Percentiles rank a stretch among this genome's conserved stretches.
Evolutionary conservation across 2,329 filamentous ascomycete genomes (phyloP).

Genomic region (Rugonectria rugulosa): DNA sequence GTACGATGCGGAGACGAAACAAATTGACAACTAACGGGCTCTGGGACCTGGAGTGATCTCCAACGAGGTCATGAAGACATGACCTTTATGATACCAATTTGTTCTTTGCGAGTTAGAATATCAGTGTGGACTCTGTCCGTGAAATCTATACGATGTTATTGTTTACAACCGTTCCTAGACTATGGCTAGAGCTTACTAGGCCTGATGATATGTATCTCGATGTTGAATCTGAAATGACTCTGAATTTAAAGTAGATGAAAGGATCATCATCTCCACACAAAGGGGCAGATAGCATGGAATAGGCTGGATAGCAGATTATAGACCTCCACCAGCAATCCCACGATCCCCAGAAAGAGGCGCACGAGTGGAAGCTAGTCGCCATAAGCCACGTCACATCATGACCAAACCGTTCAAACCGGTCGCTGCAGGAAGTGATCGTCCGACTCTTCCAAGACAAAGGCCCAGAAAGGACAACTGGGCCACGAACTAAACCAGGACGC

Average conservation of each 20-base stretch:
- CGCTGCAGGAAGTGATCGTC: too few species aligned
- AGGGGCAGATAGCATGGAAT: neutral
- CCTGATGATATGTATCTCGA: too few species aligned
- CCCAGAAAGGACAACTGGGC: too few species aligned
- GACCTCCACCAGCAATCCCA: neutral
- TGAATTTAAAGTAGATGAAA: neutral
- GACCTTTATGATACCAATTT: conserved; percentile 15
- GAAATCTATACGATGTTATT: neutral
- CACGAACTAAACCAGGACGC: too few species aligned
- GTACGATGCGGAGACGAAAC: conserved; percentile 26
- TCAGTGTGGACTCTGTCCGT: neutral
- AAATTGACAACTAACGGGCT: neutral
- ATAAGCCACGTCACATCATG: neutral
- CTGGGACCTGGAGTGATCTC: conserved; percentile 9
- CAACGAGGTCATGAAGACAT: neutral
- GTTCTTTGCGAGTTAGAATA: conserved; percentile 3
- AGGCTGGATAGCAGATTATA: too few species aligned
- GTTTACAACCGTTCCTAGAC: too few species aligned
- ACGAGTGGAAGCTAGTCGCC: neutral
- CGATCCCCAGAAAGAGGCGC: neutral
- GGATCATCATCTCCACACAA: neutral
- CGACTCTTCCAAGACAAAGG: too few species aligned
- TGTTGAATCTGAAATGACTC: too few species aligned
- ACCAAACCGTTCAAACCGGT: too few species aligned
- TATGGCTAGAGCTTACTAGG: too few species aligned